Conservation (phyloP, 2,329 filamentous ascomycete genomes). For the Penicillium sp. region DNA sequence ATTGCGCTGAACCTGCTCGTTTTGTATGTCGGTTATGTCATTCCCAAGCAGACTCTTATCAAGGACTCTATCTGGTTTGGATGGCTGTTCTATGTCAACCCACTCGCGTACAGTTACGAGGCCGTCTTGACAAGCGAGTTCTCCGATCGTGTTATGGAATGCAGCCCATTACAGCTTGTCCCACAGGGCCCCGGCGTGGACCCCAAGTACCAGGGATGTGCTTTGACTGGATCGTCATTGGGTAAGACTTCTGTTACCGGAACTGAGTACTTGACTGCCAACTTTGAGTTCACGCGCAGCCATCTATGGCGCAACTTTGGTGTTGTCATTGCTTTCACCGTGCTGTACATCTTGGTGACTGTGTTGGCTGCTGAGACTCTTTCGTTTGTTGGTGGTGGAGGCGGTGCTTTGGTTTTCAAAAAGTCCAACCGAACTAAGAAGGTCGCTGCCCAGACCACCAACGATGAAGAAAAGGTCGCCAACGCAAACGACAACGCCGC, state of each 20-base stretch:
- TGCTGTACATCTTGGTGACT: conserved; percentile 72
- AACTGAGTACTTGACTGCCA: conserved; percentile 53
- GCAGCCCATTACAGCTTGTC: conserved; percentile 59
- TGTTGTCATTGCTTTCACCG: conserved; percentile 71
- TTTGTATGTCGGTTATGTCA: conserved; percentile 67
- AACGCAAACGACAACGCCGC: conserved; percentile 28
- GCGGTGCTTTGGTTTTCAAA: conserved; percentile 71
- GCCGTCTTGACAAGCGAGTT: conserved; percentile 68
- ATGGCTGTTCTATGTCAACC: conserved; percentile 59
- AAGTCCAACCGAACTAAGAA: conserved; percentile 63
- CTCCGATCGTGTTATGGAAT: conserved; percentile 56
- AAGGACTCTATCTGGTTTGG: conserved; percentile 64
- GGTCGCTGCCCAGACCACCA: conserved; percentile 46
- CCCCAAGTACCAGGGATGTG: conserved; percentile 61
- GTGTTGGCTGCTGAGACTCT: conserved; percentile 68
- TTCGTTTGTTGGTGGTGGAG: conserved; percentile 60
- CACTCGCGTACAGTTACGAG: conserved; percentile 63
- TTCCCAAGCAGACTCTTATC: conserved; percentile 62
- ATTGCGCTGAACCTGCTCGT: conserved; percentile 61
- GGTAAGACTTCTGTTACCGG: conserved; percentile 55
- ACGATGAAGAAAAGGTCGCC: conserved; percentile 60
- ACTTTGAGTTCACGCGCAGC: conserved; percentile 57
- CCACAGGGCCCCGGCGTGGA: conserved; percentile 59
- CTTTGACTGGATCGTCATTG: conserved; percentile 57
- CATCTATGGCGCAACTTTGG: conserved; percentile 74